Percentiles rank a stretch among this genome's conserved stretches.
phyloP scores from a whole-genome alignment of 306 rosid genomes.

The Glycine soja region DNA sequence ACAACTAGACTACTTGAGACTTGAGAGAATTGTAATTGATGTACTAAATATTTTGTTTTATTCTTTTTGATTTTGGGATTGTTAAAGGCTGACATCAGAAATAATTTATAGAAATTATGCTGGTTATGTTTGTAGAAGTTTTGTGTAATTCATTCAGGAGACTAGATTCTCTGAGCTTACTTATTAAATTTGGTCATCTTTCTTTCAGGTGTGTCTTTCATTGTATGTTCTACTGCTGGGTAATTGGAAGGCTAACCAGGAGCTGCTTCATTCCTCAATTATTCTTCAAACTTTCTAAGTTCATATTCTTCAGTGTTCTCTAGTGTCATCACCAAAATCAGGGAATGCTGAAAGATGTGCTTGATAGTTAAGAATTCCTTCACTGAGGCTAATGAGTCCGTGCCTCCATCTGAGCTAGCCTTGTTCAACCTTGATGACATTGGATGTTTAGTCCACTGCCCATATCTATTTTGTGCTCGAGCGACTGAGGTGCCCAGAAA shows the following conservation, averaged over 20 bases:
- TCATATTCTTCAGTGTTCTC: slow-evolving; percentile 36
- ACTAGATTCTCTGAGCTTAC: neutral
- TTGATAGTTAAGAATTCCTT: slow-evolving; percentile 57
- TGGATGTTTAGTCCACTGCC: slow-evolving; percentile 56
- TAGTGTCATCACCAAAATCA: slow-evolving; percentile 50
- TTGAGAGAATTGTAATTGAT: too few relatives aligned
- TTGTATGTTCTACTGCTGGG: slow-evolving; percentile 8
- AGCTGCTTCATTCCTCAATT: slow-evolving; percentile 35
- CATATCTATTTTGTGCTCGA: slow-evolving; percentile 47
- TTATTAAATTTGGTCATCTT: slow-evolving; percentile 15
- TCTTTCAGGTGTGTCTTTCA: slow-evolving; percentile 54
- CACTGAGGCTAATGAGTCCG: slow-evolving; percentile 47
- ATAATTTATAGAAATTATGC: slow-evolving; percentile 33
- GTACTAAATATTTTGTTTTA: neutral
- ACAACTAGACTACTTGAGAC: too few relatives aligned
- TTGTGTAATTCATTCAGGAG: neutral
- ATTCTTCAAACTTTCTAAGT: slow-evolving; percentile 25
- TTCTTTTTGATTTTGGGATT: slow-evolving; percentile 17
- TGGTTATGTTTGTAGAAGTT: neutral
- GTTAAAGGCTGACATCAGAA: neutral
- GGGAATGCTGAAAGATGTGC: slow-evolving; percentile 99
- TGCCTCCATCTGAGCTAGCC: slow-evolving; percentile 52
- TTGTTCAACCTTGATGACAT: slow-evolving; percentile 54
- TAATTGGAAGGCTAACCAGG: slow-evolving; percentile 42
- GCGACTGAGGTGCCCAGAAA: slow-evolving; percentile 48